These are phyloP conservation scores for Sambucus nigra DNA, from an alignment of 129 eudicot genomes.

Conservation along the genomic window DNA sequence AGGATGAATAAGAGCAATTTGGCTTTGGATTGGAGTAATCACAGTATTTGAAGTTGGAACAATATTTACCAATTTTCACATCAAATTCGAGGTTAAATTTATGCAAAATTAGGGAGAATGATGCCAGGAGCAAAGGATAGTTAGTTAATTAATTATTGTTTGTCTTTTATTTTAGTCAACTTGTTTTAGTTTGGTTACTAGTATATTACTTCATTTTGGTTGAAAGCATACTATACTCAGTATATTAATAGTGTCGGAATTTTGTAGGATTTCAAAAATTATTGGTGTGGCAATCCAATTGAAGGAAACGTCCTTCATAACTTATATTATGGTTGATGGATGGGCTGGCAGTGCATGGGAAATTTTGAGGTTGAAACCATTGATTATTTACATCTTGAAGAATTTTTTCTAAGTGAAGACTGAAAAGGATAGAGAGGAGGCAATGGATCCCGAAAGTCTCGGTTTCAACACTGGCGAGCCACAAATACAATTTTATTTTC, in stretches of 20 bases:
- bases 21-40: too few relatives aligned
- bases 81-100: too few relatives aligned
- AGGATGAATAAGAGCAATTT: too few relatives aligned
- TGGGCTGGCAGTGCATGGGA: conserved; percentile 98
- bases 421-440: conserved; percentile 87
- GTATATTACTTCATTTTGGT: too few relatives aligned
- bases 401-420: conserved; percentile 87
- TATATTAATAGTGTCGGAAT: neutral
- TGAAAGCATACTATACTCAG: neutral
- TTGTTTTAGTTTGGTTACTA: neutral
- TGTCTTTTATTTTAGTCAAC: too few relatives aligned
- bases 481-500: conserved; percentile 75
- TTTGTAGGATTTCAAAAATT: conserved; percentile 51
- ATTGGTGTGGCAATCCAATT: conserved; percentile 83
- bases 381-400: conserved; percentile 72
- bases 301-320: conserved; percentile 95
- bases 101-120: too few relatives aligned
- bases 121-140: too few relatives aligned
- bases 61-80: too few relatives aligned
- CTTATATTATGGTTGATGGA: conserved; percentile 93
- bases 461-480: conserved; percentile 94
- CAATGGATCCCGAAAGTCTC: conserved; percentile 95
- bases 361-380: conserved; percentile 73
- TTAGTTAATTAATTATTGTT: too few relatives aligned
- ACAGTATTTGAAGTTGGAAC: too few relatives aligned